Base-by-base conservation (phyloP, 768 basidiomycete genomes). In the Kwoniella heveanensis region DNA sequence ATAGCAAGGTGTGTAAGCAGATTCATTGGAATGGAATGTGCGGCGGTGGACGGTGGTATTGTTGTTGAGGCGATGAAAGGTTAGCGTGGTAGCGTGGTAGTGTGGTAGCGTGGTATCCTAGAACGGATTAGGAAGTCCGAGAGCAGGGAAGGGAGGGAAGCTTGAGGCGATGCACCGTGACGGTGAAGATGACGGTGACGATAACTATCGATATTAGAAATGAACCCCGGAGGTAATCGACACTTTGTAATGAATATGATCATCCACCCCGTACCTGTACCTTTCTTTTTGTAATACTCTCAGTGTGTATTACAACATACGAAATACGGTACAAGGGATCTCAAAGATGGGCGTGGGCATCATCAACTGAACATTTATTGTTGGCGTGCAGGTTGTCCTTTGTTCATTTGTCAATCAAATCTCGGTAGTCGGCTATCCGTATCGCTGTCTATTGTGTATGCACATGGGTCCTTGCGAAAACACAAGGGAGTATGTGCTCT, bases 71-170 rank as follows among this genome's bases (percentile, higher is more conserved):
- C 39, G 39, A 19, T 44, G 39, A 44, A 44, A 13, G 8, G 39
- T 44, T 44, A 44, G 39, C 39, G 39, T 44, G 39, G 39, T 44
- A 19, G 8, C 39, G 39, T 44, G 3, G 32, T 36, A 36, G n/a
- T n/a, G n/a, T n/a, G n/a, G n/a, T 44, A 19, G 8, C 39, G 39
- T 17, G 3, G 6, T 9, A 17, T 44, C 39, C 10, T 44, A 3
- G 39, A 44, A 44, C 39, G 39, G 39, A 44, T 44, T 44, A 44
- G 39, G 39, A 44, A 44, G 39, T 44, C 39, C 39, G 39, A 44
- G 39, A 44, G 39, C 19, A 44, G 39, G 10, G 6, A 3, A 10
- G 6, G 15, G 8, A 44, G 39, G 17, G 39, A 10, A 17, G 39
- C n/a, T n/a, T n/a, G 39, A 17, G 39, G 39, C 39, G 39, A 44